These are phyloP conservation scores for Coelastrella sp. DNA, from an alignment of 139 green algal genomes.

Conservation along the genomic window DNA sequence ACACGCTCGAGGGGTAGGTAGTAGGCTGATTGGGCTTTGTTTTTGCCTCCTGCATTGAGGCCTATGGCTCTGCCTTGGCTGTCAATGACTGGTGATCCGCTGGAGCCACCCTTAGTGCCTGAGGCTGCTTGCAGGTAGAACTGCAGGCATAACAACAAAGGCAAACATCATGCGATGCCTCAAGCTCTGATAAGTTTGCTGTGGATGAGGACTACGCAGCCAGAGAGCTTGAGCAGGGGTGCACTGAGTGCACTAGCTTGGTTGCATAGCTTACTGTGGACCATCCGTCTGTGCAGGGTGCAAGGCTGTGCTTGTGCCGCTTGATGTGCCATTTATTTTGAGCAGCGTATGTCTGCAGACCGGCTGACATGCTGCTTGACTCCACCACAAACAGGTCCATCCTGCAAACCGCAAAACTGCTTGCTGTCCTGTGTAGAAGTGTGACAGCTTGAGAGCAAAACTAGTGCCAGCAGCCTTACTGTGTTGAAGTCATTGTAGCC, in stretches of 20 bases:
- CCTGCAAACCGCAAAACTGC: no score
- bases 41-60: constrained; percentile 93
- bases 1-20: constrained; percentile 93
- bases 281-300: no score
- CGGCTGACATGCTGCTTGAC: no score
- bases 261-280: no score
- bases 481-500: constrained; percentile 97
- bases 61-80: constrained; percentile 81
- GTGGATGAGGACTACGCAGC: no score
- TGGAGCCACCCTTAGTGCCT: constrained; percentile 88
- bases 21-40: constrained; percentile 89
- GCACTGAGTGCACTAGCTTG: no score
- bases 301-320: no score
- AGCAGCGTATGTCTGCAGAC: no score
- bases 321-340: no score
- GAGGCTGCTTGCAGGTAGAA: constrained; percentile 33
- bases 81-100: constrained; percentile 89
- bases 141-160: not conserved
- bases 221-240: no score
- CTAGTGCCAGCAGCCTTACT: not conserved
- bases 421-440: no score
- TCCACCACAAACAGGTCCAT: no score
- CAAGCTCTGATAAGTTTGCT: not conserved
- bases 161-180: not conserved
- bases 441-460: not conserved